Evolutionary conservation across 345 rosid genomes (phyloP), one percentile per base, ranked within the genome.

Genomic region (Salix viminalis): DNA sequence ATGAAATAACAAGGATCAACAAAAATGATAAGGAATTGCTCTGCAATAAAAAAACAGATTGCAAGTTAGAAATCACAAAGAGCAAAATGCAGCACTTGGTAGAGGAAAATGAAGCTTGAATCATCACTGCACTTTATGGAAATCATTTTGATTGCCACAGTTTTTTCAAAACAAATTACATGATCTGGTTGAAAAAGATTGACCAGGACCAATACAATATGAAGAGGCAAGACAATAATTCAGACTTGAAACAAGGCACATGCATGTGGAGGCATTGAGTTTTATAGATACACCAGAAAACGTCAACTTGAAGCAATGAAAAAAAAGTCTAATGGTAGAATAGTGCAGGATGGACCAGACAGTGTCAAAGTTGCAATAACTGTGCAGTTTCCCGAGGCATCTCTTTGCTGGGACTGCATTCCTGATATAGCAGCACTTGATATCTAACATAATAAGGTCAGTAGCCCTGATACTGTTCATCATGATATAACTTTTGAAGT

Each of bases 21-120:
- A 90, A 85, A 85, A 91, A 93, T 2, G 88, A 90, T 66, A 93
- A 79, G 32, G 94, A 93, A 85, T 84, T 83, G 84, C 92, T 90
- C 98, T 95, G 98, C 74, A 75, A 4, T 76, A 71, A 80, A 36
- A 70, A 58, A 80, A 34, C 39, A 76, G 68, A 71, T 52, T 67
- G 54, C 37, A 64, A 61, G 79, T 79, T 58, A 76, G 75, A 83
- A 61, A 36, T 30, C 76, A 19, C 7, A 23, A n/a, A n/a, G 52
- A 11, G 2, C 42, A 68, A 24, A 19, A 23, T 23, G 18, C 34
- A 7, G 15, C 34, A 58, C 73, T 7, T 7, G 19, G 6, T 4
- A 39, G 28, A 58, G 28, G 28, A 58, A 58, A 58, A n/a, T 23
- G 28, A n/a, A 58, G 12, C 10, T 58, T n/a, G 28, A 23, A 58